Evolutionary conservation across 306 rosid species (phyloP), one percentile per base, ranked within the genome.

Genomic region (Castanea crenata): DNA sequence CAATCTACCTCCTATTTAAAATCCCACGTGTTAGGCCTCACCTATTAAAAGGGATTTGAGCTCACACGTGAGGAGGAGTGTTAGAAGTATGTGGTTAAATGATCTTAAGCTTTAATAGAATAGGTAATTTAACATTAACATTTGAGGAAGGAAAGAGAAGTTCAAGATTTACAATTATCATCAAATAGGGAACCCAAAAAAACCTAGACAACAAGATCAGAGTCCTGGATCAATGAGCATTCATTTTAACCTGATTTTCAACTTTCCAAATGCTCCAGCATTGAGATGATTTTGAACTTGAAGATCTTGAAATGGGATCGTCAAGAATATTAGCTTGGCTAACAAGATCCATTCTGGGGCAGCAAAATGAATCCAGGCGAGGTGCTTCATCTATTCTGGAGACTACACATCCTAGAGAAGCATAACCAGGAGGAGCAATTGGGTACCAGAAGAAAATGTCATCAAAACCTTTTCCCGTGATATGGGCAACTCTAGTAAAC

Each of bases 251-350:
- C 91, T 93, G 99, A 85, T 95, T 95, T 86, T 92, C 96, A 55
- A 95, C 94, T 93, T 88, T 93, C 99, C 99, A 95, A 78, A 95
- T 89, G 87, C 99, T 93, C 99, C 99, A 95, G 83, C 96, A 88
- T 72, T 93, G 96, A 71, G 94, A 90, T 58, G 90, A 86, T 79
- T 85, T 90, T 57, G 96, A 89, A 85, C 86, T 89, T 59, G 96
- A 88, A 85, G 98, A 91, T 81, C 90, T 88, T 69, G 98, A 95
- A 80, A 93, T 90, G 23, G 99, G 99, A 19, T 71, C 84, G 89
- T 95, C 99, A 72, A 83, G 87, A 74, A 95, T 89, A 76, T 83
- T 90, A 75, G 96, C 96, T 84, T 95, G 98, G 90, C 87, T 89
- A 41, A 95, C 96, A 82, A 93, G 95, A 95, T 95, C 99, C 94